Evolutionary conservation across 495 filamentous ascomycete species (phyloP).

Genomic region (Collariella sp.): DNA sequence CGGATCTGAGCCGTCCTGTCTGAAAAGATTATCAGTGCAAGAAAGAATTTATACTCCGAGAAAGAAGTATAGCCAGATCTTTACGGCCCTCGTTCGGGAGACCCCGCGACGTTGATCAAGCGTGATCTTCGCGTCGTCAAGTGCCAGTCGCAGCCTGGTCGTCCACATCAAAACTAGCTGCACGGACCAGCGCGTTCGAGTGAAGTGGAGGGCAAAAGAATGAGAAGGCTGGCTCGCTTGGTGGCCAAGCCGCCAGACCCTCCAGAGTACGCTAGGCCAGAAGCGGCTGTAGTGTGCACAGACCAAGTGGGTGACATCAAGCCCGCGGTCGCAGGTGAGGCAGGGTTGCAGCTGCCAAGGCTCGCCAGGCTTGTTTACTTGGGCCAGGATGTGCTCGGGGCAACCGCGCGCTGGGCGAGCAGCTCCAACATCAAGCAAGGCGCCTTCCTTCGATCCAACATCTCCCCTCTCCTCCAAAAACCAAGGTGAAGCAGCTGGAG

Average conservation of each 20-base stretch:
- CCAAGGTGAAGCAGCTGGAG: not conserved
- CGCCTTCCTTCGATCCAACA: not conserved
- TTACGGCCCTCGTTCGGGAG: no score
- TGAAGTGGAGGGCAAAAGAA: not conserved
- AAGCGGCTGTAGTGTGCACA: not conserved
- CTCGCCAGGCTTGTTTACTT: constrained; percentile 24
- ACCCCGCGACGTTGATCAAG: no score
- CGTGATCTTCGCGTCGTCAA: no score
- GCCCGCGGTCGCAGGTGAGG: no score
- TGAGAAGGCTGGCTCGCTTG: not conserved
- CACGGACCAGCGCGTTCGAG: not conserved
- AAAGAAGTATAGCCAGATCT: no score
- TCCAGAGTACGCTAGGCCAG: not conserved
- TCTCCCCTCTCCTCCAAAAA: not conserved
- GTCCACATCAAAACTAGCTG: no score
- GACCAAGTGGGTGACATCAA: constrained; percentile 4
- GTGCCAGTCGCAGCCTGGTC: no score
- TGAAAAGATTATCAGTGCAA: no score
- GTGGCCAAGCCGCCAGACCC: no score
- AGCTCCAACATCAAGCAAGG: not conserved
- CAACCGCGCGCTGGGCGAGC: constrained; percentile 13
- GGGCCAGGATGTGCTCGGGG: constrained; percentile 15
- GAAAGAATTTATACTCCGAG: no score
- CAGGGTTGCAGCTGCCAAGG: not conserved
- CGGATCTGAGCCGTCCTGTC: no score